Percentiles rank a stretch among this genome's conserved stretches.
Conservation (phyloP, 2,329 filamentous ascomycete genomes). For the Biscogniauxia sp. region DNA sequence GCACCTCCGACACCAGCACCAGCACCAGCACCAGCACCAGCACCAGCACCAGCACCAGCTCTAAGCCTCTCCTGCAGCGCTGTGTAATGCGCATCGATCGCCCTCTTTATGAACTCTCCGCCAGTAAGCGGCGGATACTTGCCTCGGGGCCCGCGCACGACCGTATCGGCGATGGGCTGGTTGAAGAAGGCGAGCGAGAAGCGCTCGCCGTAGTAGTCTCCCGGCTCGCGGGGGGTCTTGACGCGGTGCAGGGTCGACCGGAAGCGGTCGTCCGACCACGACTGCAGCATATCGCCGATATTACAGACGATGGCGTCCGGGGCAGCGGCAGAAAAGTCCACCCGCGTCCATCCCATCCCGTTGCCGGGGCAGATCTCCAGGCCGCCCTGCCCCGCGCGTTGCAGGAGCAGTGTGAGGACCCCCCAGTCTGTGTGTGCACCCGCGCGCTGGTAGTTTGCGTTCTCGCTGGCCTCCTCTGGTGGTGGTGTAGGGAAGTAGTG, state of each 20-base stretch:
- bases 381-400: constrained; percentile 57
- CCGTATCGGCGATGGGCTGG: constrained; percentile 56
- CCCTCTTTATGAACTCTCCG: neutral
- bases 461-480: neutral
- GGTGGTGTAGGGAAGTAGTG: constrained; percentile 52
- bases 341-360: constrained; percentile 61
- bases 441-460: constrained; percentile 50
- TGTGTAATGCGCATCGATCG: neutral
- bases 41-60: neutral
- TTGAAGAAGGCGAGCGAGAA: constrained; percentile 68
- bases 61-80: constrained; percentile 4
- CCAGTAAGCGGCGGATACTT: constrained; percentile 63
- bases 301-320: constrained; percentile 59
- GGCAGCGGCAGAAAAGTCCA: constrained; percentile 44
- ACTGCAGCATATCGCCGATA: constrained; percentile 66
- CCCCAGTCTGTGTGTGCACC: constrained; percentile 65
- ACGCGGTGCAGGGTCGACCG: constrained; percentile 66
- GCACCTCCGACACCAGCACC: neutral
- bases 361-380: constrained; percentile 65
- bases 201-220: constrained; percentile 56
- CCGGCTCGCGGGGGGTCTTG: constrained; percentile 55
- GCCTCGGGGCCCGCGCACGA: constrained; percentile 58
- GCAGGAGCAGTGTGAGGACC: constrained; percentile 61
- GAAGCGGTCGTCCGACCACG: constrained; percentile 65
- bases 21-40: neutral